Evolutionary conservation across 768 basidiomycete genomes (phyloP).

Genomic region (Gautieria morchelliformis): DNA sequence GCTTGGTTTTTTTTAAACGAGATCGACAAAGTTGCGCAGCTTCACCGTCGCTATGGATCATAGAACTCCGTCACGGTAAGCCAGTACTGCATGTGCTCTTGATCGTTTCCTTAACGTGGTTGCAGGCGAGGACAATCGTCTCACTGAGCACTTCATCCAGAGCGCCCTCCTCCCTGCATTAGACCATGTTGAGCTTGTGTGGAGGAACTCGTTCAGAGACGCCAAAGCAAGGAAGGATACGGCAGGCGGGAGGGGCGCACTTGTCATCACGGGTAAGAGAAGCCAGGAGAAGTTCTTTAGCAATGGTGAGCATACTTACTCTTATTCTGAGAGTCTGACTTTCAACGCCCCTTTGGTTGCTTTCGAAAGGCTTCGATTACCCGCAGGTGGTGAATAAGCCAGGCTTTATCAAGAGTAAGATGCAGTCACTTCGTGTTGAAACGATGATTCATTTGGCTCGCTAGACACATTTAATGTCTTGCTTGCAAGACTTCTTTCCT

Average conservation of each 20-base stretch:
- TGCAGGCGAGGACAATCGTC: slow-evolving; percentile 49
- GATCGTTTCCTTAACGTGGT: background rate
- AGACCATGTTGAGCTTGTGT: slow-evolving; percentile 62
- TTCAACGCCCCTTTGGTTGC: background rate
- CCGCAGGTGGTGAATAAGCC: slow-evolving; percentile 40
- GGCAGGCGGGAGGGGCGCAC: slow-evolving; percentile 51
- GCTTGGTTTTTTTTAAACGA: background rate
- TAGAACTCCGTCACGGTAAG: slow-evolving; percentile 64
- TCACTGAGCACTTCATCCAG: slow-evolving; percentile 49
- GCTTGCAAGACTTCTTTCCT: slow-evolving; percentile 55
- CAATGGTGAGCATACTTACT: slow-evolving; percentile 42
- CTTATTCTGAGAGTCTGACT: background rate
- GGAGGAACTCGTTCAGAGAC: slow-evolving; percentile 45
- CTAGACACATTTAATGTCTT: slow-evolving; percentile 70
- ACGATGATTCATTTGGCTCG: background rate
- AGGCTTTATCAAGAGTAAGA: slow-evolving; percentile 57
- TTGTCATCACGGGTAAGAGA: slow-evolving; percentile 68
- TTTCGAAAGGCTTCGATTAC: slow-evolving; percentile 50
- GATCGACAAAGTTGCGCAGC: slow-evolving; percentile 28
- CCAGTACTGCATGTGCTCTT: background rate
- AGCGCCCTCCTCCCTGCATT: slow-evolving; percentile 59
- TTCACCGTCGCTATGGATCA: slow-evolving; percentile 54
- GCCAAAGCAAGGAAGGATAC: slow-evolving; percentile 35
- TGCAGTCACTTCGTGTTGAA: background rate
- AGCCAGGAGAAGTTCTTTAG: slow-evolving; percentile 85